Conservation (phyloP, 2,329 filamentous ascomycete species). For the Madurella mycetomatis region DNA sequence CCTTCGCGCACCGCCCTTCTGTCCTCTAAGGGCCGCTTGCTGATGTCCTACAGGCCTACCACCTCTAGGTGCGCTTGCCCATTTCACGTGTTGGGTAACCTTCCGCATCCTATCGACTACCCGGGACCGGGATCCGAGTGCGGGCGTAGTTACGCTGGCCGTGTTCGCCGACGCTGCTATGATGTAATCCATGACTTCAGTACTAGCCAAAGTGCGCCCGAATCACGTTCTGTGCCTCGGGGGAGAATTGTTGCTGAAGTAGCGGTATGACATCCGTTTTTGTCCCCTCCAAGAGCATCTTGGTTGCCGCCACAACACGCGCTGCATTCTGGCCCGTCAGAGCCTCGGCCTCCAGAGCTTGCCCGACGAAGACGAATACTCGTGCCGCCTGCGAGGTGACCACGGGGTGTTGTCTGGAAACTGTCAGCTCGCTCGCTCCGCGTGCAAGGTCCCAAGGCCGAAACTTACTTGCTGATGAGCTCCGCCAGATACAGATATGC, state of each 20-base stretch:
- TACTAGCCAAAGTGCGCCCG: conserved; percentile 69
- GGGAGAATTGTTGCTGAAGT: conserved; percentile 59
- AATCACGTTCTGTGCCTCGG: conserved; percentile 76
- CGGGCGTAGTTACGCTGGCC: neutral
- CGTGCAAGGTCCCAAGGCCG: neutral
- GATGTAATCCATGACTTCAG: neutral
- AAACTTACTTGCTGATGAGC: conserved; percentile 86
- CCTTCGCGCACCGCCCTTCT: too few species aligned
- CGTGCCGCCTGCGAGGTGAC: conserved; percentile 74
- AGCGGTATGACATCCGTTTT: conserved; percentile 72
- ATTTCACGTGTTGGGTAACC: too few species aligned
- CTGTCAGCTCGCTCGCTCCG: conserved; percentile 8
- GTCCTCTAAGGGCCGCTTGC: too few species aligned
- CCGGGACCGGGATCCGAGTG: too few species aligned
- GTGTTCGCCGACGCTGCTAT: neutral
- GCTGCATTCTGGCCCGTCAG: conserved; percentile 78
- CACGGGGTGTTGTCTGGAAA: conserved; percentile 71
- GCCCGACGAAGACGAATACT: conserved; percentile 78
- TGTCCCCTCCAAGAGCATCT: conserved; percentile 68
- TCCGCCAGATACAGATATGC: conserved; percentile 89
- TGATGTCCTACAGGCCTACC: too few species aligned
- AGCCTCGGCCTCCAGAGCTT: conserved; percentile 87
- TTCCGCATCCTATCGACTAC: too few species aligned
- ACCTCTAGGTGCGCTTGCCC: too few species aligned
- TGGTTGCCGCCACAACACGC: conserved; percentile 72